Evolutionary conservation across 2,329 filamentous ascomycete species (phyloP).

Genomic region (Onygenales sp.): DNA sequence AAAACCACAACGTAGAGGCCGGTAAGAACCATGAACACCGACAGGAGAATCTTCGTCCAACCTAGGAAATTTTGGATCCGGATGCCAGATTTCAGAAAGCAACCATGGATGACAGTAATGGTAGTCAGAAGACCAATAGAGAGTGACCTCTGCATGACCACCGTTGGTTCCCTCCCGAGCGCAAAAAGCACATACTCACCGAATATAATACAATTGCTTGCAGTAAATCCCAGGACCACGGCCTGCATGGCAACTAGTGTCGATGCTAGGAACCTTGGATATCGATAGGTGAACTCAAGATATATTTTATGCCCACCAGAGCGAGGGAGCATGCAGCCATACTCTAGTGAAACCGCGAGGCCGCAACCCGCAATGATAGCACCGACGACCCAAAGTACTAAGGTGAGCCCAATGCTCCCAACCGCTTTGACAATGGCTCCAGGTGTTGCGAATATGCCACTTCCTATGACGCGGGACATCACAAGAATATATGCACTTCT

Average conservation of each 20-base stretch:
- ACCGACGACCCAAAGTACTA: constrained; percentile 55
- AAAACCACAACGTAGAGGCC: constrained; percentile 51
- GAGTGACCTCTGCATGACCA: constrained; percentile 45
- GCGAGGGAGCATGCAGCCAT: constrained; percentile 60
- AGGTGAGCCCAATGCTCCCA: constrained; percentile 55
- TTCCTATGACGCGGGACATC: constrained; percentile 59
- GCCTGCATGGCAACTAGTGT: constrained; percentile 55
- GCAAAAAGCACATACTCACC: constrained; percentile 57
- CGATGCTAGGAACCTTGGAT: constrained; percentile 54
- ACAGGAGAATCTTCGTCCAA: constrained; percentile 53
- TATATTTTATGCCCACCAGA: constrained; percentile 63
- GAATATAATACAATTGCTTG: constrained; percentile 61
- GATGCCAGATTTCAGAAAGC: constrained; percentile 49
- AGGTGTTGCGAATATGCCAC: constrained; percentile 63
- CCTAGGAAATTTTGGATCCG: constrained; percentile 52
- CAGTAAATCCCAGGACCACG: constrained; percentile 56
- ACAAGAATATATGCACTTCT: constrained; percentile 57
- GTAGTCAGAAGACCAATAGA: constrained; percentile 47
- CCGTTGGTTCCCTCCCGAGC: constrained; percentile 41
- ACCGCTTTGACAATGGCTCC: constrained; percentile 57
- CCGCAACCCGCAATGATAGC: constrained; percentile 53
- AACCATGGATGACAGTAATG: constrained; percentile 51
- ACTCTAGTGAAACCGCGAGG: constrained; percentile 55
- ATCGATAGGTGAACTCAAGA: constrained; percentile 58
- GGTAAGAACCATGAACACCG: constrained; percentile 53